Evolutionary conservation across 2,329 filamentous ascomycete genomes (phyloP), one percentile per base, ranked within the genome.

Genomic region (Hymenoscyphus scutula): DNA sequence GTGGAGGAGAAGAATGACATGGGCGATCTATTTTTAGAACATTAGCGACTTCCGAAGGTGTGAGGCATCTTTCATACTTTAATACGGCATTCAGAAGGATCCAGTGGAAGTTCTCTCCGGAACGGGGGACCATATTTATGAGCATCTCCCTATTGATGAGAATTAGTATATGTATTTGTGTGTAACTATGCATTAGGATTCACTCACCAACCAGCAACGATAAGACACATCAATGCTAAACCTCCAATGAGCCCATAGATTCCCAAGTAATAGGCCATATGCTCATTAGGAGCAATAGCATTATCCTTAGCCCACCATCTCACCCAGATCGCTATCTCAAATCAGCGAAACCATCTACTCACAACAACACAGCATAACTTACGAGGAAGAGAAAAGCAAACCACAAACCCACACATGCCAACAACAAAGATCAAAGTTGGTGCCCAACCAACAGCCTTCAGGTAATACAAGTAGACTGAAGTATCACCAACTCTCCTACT

Each of bases 11-110:
- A 71, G 58, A 71, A 70, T 4, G 69, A 67, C 59, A 82, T 58
- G 8, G 64, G 1, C n/a, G 64, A 59, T 34, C 64, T 66, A 54
- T 57, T 29, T 32, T 53, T n/a, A 75, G 67, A 1, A 80, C 80
- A 0, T 72, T 71, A 61, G 81, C 79, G 0, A 76, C 80, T 0
- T 62, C 73, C 0, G 76, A 75, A 57, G 80, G 79, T 64, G 80
- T 79, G 6, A 66, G 66, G 41, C 82, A 62, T 1, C 79, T 77
- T 1, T 79, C 79, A 1, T 17, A n/a, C 61, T 59, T 64, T 29
- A 59, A 41, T 11, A 34, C 38, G 25, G 37, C 51, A 19, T 64
- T 45, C n/a, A 65, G 41, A 32, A 55, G 45, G 10, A 57, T 23
- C 41, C 10, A 53, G 29, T 63, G 61, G n/a, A 65, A 59, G 6